Percentiles rank a stretch among this genome's conserved stretches.
These are phyloP conservation scores for Excoecaria cochinchinensis DNA, from an alignment of 345 rosid species.

Conservation along the genomic window DNA sequence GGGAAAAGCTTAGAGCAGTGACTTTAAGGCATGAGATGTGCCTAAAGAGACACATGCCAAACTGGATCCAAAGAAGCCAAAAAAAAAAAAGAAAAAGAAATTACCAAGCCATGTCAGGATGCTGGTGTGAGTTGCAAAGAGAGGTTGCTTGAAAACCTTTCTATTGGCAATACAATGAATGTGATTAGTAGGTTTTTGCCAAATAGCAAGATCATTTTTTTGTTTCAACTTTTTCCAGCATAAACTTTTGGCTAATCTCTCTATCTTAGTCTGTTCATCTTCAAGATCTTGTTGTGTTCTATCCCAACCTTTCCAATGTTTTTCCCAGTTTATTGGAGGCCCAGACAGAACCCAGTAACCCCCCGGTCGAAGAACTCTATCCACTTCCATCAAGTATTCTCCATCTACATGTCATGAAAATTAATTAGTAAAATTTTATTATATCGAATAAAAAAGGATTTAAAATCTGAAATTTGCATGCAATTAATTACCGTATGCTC, in stretches of 20 bases:
- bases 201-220: constrained; percentile 67
- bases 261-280: constrained; percentile 58
- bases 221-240: constrained; percentile 86
- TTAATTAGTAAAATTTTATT: too few species aligned
- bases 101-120: constrained; percentile 89
- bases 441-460: too few species aligned
- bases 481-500: constrained; percentile 46
- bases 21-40: too few species aligned
- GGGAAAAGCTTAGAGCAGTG: too few species aligned
- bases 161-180: constrained; percentile 59
- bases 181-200: constrained; percentile 90
- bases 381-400: constrained; percentile 75
- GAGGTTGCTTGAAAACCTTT: constrained; percentile 54
- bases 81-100: neutral
- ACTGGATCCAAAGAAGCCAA: neutral
- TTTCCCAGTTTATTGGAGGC: constrained; percentile 88
- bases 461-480: too few species aligned
- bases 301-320: constrained; percentile 80
- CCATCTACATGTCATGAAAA: constrained; percentile 49
- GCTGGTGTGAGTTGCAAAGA: constrained; percentile 53
- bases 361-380: constrained; percentile 81
- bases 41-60: neutral
- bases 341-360: constrained; percentile 95
- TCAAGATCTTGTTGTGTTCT: constrained; percentile 58
- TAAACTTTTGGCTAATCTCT: constrained; percentile 56